Percentiles rank a stretch among this genome's conserved stretches.
Conservation (phyloP, 176 grass and related monocot genomes). For the Secale cereale region DNA sequence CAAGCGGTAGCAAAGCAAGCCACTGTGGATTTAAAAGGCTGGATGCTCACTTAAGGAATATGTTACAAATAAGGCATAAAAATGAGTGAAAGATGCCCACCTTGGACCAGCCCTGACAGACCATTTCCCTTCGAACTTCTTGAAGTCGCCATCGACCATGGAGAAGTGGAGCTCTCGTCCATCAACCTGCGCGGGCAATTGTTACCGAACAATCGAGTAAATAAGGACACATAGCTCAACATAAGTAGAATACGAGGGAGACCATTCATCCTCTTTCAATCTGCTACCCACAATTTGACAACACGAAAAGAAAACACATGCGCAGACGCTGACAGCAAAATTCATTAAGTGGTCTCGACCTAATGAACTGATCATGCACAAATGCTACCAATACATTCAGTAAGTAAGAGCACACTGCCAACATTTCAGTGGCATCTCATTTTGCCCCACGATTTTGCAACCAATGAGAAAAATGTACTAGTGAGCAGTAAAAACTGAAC, state of each 20-base stretch:
- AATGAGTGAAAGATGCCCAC: conserved; percentile 20
- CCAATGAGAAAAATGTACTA: neutral
- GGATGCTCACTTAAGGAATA: neutral
- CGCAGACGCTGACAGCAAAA: neutral
- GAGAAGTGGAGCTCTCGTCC: conserved; percentile 85
- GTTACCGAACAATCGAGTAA: neutral
- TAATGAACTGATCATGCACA: neutral
- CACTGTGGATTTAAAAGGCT: neutral
- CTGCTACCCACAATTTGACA: neutral
- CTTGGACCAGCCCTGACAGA: conserved; percentile 68
- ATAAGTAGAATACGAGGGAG: neutral
- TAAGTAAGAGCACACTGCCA: neutral
- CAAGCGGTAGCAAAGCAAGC: neutral
- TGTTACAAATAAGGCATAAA: neutral
- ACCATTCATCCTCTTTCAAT: neutral
- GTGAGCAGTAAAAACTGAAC: neutral
- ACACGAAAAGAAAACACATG: neutral
- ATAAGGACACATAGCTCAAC: neutral
- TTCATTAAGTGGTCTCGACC: neutral
- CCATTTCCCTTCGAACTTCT: conserved; percentile 99
- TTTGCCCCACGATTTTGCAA: accelerated
- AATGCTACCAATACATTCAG: neutral
- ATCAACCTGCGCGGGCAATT: conserved; percentile 40
- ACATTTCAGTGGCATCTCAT: neutral
- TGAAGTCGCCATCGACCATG: conserved; percentile 96